Evolutionary conservation across 1,139 yeast species (phyloP).

Genomic region (Schwanniomyces etchellsii): DNA sequence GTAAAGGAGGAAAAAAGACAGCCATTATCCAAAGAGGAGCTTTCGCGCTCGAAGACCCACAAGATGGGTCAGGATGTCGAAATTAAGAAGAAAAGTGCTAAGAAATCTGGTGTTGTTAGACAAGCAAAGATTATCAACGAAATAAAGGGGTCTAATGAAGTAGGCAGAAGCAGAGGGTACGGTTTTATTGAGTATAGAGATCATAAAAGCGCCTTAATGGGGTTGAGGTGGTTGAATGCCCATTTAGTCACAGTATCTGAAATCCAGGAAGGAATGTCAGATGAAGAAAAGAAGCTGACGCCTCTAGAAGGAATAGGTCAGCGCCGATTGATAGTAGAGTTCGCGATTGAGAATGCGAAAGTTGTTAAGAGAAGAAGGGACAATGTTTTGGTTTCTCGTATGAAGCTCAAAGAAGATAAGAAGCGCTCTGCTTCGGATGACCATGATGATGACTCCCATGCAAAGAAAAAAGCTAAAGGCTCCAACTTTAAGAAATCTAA

Average conservation of each 20-base stretch:
- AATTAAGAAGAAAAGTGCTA: slow-evolving; percentile 51
- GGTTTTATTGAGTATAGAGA: slow-evolving; percentile 93
- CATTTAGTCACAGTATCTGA: slow-evolving; percentile 75
- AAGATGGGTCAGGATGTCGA: slow-evolving; percentile 42
- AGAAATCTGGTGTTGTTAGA: slow-evolving; percentile 81
- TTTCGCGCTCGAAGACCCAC: slow-evolving; percentile 67
- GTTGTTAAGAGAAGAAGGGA: slow-evolving; percentile 89
- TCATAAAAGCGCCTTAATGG: slow-evolving; percentile 93
- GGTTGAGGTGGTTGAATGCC: slow-evolving; percentile 93
- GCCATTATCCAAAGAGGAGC: slow-evolving; percentile 85
- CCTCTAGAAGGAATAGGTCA: slow-evolving; percentile 50
- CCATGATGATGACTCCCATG: slow-evolving; percentile 8
- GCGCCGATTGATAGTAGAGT: slow-evolving; percentile 86
- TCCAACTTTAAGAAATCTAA: slow-evolving; percentile 3
- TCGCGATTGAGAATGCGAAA: slow-evolving; percentile 92
- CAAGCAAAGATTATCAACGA: slow-evolving; percentile 93
- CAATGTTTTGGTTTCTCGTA: slow-evolving; percentile 46
- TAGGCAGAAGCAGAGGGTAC: slow-evolving; percentile 93
- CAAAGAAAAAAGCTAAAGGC: neutral
- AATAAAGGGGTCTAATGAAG: slow-evolving; percentile 79
- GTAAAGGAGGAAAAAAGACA: slow-evolving; percentile 73
- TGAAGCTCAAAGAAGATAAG: slow-evolving; percentile 15
- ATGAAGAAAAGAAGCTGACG: slow-evolving; percentile 57
- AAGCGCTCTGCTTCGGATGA: slow-evolving; percentile 9
- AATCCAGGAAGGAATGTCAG: slow-evolving; percentile 63